Percentiles rank a stretch among this genome's conserved stretches.
These are phyloP conservation scores for Pseudocercospora crystallina DNA, from an alignment of 2,329 filamentous ascomycete species.

Conservation along the genomic window DNA sequence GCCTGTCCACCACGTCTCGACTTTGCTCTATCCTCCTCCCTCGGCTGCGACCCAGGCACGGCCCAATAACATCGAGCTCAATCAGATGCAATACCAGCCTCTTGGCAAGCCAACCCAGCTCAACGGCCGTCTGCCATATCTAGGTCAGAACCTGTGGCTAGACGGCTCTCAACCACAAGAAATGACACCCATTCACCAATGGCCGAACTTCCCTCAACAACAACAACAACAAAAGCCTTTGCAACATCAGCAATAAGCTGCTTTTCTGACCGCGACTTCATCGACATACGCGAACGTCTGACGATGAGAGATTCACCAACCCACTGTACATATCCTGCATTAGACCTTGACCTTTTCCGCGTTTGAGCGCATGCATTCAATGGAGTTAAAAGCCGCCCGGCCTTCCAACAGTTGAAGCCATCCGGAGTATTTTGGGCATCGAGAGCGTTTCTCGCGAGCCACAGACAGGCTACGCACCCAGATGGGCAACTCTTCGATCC, in stretches of 20 bases:
- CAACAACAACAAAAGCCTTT: slow-evolving; percentile 13
- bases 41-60: slow-evolving; percentile 69
- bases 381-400: slow-evolving; percentile 10
- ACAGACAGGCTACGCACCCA: slow-evolving; percentile 2
- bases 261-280: background rate
- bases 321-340: slow-evolving; percentile 14
- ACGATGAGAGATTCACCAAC: background rate
- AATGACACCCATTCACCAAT: slow-evolving; percentile 34
- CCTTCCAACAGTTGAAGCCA: slow-evolving; percentile 23
- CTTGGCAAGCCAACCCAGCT: slow-evolving; percentile 48
- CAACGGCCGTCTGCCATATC: slow-evolving; percentile 45
- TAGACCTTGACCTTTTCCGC: slow-evolving; percentile 3
- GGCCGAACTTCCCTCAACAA: slow-evolving; percentile 29
- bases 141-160: slow-evolving; percentile 38
- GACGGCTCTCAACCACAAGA: slow-evolving; percentile 32
- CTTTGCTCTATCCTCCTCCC: slow-evolving; percentile 83
- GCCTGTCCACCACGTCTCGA: slow-evolving; percentile 84
- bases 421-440: slow-evolving; percentile 4
- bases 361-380: slow-evolving; percentile 21
- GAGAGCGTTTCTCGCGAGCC: slow-evolving; percentile 2
- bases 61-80: slow-evolving; percentile 43
- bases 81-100: slow-evolving; percentile 54
- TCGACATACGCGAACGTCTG: no score
- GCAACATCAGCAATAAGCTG: background rate
- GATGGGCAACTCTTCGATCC: no score